Percentiles rank a stretch among this genome's conserved stretches.
phyloP scores from a whole-genome alignment of 257 asterid species.

The Anisodus acutangulus region DNA sequence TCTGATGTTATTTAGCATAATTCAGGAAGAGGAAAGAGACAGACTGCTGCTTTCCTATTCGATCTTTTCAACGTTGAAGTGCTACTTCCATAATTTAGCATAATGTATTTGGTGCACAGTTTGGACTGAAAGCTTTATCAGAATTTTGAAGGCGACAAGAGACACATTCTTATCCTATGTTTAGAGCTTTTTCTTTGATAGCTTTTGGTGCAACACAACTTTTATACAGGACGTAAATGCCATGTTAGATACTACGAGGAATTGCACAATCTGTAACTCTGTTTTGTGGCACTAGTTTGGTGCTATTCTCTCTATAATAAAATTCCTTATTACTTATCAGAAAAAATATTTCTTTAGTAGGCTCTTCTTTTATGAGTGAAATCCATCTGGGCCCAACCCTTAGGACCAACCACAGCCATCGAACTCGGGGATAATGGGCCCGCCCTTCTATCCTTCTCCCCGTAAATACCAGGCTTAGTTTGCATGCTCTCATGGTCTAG shows the following conservation, averaged over 20 bases:
- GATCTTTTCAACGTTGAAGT: too few relatives aligned
- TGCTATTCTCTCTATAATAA: not conserved
- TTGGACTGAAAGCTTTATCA: too few relatives aligned
- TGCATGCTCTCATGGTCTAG: too few relatives aligned
- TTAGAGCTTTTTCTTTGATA: conserved; percentile 4
- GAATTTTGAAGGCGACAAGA: not conserved
- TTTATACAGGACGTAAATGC: not conserved
- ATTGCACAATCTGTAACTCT: not conserved
- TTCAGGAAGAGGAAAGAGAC: too few relatives aligned
- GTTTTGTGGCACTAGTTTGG: not conserved
- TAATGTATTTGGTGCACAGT: too few relatives aligned
- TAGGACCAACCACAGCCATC: not conserved
- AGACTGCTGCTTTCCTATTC: too few relatives aligned
- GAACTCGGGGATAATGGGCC: not conserved
- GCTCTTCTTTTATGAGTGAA: not conserved
- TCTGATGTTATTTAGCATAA: too few relatives aligned
- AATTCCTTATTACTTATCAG: not conserved
- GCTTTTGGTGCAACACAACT: not conserved
- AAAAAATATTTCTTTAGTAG: not conserved
- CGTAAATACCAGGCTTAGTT: not conserved
- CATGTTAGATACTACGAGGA: not conserved
- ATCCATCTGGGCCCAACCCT: not conserved
- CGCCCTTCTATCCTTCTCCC: not conserved
- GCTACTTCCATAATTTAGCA: too few relatives aligned
- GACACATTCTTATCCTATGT: not conserved